Evolutionary conservation across 805 yeast genomes (phyloP).

Genomic region (Kregervanrija delftensis): DNA sequence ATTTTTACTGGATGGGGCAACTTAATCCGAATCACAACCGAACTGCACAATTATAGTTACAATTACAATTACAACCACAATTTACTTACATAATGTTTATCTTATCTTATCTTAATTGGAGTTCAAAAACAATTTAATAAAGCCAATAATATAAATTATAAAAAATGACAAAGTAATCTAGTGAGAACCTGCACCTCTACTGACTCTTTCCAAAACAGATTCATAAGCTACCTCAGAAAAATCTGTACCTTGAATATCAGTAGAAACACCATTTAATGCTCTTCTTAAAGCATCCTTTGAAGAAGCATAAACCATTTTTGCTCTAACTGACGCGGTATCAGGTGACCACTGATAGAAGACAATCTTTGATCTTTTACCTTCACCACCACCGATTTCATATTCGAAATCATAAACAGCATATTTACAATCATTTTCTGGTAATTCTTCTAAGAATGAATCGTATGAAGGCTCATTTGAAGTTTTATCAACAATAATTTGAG

Average conservation of each 20-base stretch:
- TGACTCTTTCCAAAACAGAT: constrained; percentile 81
- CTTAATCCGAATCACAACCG: too few species aligned
- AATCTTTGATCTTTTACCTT: constrained; percentile 81
- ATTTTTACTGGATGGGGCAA: too few species aligned
- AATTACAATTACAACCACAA: too few species aligned
- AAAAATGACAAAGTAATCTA: constrained; percentile 16
- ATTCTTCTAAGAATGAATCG: constrained; percentile 77
- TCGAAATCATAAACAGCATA: constrained; percentile 97
- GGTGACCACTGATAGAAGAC: constrained; percentile 91
- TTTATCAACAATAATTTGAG: constrained; percentile 83
- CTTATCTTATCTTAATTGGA: too few species aligned
- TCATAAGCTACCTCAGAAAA: constrained; percentile 95
- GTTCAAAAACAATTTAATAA: too few species aligned
- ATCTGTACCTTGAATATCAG: constrained; percentile 98
- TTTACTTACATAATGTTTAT: too few species aligned
- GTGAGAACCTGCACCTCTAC: constrained; percentile 70
- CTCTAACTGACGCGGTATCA: constrained; percentile 90
- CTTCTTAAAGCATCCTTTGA: constrained; percentile 97
- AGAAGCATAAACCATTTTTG: constrained; percentile 98
- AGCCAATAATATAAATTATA: too few species aligned
- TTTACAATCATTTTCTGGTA: constrained; percentile 94
- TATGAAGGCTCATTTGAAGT: constrained; percentile 71
- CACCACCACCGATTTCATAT: constrained; percentile 82
- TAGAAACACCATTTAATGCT: constrained; percentile 88
- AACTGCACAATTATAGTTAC: too few species aligned